Percentiles rank a stretch among this genome's conserved stretches.
Evolutionary conservation across 2,329 filamentous ascomycete species (phyloP).

Genomic region (Didymella glomerata): DNA sequence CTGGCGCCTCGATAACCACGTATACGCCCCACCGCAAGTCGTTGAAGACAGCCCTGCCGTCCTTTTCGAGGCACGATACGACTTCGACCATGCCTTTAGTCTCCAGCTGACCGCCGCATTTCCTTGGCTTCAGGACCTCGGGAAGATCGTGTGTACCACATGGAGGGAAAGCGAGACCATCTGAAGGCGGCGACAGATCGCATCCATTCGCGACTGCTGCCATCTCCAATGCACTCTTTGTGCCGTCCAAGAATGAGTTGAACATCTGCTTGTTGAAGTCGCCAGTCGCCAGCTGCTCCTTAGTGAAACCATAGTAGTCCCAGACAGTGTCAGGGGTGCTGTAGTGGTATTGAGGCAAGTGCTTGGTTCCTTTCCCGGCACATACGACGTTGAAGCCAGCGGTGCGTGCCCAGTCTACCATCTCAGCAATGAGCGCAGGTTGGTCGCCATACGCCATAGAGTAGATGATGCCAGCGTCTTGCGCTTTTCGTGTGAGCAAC

Average conservation of each 20-base stretch:
- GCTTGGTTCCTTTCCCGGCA: conserved; percentile 58
- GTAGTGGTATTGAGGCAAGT: conserved; percentile 57
- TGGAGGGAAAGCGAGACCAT: conserved; percentile 56
- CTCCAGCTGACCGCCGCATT: conserved; percentile 54
- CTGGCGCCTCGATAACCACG: conserved; percentile 56
- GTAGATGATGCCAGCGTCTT: conserved; percentile 58
- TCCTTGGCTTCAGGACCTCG: conserved; percentile 51
- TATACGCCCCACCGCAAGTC: conserved; percentile 57
- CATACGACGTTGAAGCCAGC: conserved; percentile 58
- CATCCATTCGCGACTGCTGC: conserved; percentile 59
- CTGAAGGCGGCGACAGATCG: conserved; percentile 52
- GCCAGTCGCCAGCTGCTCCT: conserved; percentile 54
- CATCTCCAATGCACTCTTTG: conserved; percentile 59
- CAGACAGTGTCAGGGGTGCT: conserved; percentile 59
- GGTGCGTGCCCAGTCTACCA: conserved; percentile 57
- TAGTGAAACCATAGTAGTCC: conserved; percentile 58
- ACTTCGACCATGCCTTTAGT: conserved; percentile 57
- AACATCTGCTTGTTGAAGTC: conserved; percentile 61
- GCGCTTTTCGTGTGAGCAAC: conserved; percentile 53
- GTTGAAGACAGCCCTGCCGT: conserved; percentile 54
- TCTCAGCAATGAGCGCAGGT: conserved; percentile 55
- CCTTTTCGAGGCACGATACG: conserved; percentile 56
- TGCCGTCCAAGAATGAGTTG: conserved; percentile 60
- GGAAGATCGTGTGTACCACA: conserved; percentile 57
- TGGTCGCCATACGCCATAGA: conserved; percentile 60